Evolutionary conservation across 1,139 yeast genomes (phyloP), one percentile per base, ranked within the genome.

Genomic region (Suhomyces maxii): DNA sequence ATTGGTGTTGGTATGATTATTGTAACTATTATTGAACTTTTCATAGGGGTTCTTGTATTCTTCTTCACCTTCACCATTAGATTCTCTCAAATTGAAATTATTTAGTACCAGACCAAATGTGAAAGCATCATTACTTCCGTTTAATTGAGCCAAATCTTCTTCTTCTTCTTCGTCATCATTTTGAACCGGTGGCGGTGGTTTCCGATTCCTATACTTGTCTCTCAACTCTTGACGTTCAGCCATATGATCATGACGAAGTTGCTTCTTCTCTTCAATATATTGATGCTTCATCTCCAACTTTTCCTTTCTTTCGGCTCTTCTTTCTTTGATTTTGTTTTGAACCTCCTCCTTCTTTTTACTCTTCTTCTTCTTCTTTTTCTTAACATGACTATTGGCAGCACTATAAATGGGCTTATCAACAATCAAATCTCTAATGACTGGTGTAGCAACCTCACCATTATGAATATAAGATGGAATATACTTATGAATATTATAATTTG

Each of bases 391-490:
- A 50, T 73, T 73, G 36, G 77, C 79, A 30, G 69, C 65, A 36
- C 44, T 49, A 42, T 75, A 75, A 25, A 75, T 73, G 4, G 79
- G 80, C 50, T 71, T 71, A 47, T 71, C 70, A 26, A 56, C 53
- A 12, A 75, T 63, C 59, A 72, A 56, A 40, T 61, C 66, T 46
- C 61, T 63, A 40, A 75, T 60, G 37, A 60, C 60, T 3, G 79
- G 79, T 2, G 79, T 74, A 18, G 67, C 57, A 5, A 65, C 59
- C 30, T 59, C 71, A 28, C 65, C 65, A 55, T 75, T 74, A 50
- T 73, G 79, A 48, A 75, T 65, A 53, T 58, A 71, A 44, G 59
- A 56, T 3, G 79, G 80, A 41, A 67, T 67, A 54, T 74, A 74
- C 51, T 73, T 74, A 53, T 62, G 65, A 42, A 75, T 65, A 28